Conservation (phyloP, 2,329 filamentous ascomycete genomes). For the Didymella lethalis region DNA sequence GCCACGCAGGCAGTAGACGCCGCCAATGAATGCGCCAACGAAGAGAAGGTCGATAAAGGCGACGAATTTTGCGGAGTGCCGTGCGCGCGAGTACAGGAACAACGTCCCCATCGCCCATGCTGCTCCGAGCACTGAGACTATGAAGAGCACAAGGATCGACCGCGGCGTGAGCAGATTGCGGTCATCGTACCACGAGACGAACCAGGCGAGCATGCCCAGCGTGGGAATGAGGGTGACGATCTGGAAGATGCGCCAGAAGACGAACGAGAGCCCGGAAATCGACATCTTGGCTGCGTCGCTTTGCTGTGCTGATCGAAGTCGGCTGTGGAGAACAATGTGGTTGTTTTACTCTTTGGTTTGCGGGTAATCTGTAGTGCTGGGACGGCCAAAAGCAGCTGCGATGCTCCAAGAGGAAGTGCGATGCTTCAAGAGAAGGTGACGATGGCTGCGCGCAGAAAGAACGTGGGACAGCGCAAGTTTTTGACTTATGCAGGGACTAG, state of each 20-base stretch:
- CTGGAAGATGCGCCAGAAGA: slow-evolving; percentile 67
- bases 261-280: slow-evolving; percentile 65
- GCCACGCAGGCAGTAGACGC: slow-evolving; percentile 65
- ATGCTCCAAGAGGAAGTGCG: slow-evolving; percentile 8
- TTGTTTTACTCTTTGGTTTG: slow-evolving; percentile 4
- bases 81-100: slow-evolving; percentile 65
- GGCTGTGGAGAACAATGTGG: slow-evolving; percentile 5
- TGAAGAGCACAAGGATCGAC: slow-evolving; percentile 70
- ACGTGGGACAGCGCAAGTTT: slow-evolving; percentile 13
- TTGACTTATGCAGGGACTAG: slow-evolving; percentile 10
- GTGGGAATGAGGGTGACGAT: slow-evolving; percentile 69
- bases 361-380: slow-evolving; percentile 3
- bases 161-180: slow-evolving; percentile 66
- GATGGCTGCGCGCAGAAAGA: slow-evolving; percentile 8
- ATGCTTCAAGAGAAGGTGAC: slow-evolving; percentile 4
- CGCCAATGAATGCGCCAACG: slow-evolving; percentile 69
- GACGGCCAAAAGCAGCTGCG: slow-evolving; percentile 6
- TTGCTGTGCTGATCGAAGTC: background rate
- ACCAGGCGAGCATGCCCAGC: slow-evolving; percentile 68
- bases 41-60: slow-evolving; percentile 68
- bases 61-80: slow-evolving; percentile 67
- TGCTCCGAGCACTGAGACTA: slow-evolving; percentile 66
- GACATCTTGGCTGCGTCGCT: slow-evolving; percentile 49
- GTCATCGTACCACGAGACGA: slow-evolving; percentile 66
- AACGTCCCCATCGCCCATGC: slow-evolving; percentile 69